Conservation (phyloP, 2,329 filamentous ascomycete species). For the Sporothrix mexicana region DNA sequence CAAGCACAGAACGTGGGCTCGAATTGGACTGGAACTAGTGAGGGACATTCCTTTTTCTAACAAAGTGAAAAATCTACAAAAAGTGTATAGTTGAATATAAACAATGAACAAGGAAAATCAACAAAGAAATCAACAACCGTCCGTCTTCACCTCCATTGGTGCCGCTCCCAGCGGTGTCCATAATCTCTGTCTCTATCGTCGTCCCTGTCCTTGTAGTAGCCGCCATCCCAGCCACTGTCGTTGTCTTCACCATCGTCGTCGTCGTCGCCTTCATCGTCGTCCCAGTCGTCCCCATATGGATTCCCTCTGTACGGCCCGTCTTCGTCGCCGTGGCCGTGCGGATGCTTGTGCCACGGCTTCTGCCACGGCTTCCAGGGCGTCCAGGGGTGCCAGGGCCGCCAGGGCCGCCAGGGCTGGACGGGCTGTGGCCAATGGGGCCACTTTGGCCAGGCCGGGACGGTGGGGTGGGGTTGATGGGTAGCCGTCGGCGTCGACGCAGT, state of each 20-base stretch:
- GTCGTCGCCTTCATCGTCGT: background rate
- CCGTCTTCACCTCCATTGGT: background rate
- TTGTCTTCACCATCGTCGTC: background rate
- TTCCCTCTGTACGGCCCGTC: background rate
- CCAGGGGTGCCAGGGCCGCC: constrained; percentile 1
- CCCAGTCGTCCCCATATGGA: background rate
- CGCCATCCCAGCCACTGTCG: background rate
- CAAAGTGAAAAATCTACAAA: background rate
- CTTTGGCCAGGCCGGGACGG: constrained; percentile 11
- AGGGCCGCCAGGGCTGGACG: background rate
- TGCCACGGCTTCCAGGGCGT: background rate
- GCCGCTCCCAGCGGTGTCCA: background rate
- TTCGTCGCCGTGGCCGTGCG: background rate
- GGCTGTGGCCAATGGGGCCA: background rate
- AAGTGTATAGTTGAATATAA: background rate
- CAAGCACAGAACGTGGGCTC: too few relatives aligned
- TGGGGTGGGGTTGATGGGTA: constrained; percentile 3
- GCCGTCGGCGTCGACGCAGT: background rate
- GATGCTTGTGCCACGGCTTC: background rate
- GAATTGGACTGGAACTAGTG: too few relatives aligned
- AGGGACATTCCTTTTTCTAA: background rate
- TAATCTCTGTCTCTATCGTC: background rate
- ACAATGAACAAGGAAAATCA: background rate
- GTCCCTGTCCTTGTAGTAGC: background rate
- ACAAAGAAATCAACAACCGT: background rate